Conservation (phyloP, 192 early-diverging fungal genomes). For the Backusella tuberculispora region DNA sequence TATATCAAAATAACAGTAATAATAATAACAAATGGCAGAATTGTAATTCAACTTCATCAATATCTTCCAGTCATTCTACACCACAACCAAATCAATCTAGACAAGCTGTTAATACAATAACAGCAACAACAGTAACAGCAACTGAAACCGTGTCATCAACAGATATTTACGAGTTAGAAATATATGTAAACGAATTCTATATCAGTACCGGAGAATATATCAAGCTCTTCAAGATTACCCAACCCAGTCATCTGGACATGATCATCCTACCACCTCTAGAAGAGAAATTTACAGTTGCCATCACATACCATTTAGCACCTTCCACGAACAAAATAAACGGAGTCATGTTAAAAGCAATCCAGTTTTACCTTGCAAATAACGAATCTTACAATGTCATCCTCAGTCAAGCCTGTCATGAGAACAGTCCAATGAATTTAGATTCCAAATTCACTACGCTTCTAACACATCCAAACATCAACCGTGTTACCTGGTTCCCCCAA, state of each 20-base stretch:
- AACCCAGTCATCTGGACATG: not conserved
- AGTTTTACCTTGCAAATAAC: slow-evolving; percentile 1
- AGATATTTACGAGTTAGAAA: not conserved
- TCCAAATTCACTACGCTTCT: slow-evolving; percentile 2
- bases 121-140: too few relatives aligned
- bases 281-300: slow-evolving; percentile 10
- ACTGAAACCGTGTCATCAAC: too few relatives aligned
- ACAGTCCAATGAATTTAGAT: not conserved
- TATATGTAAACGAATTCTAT: not conserved
- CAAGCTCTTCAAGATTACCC: slow-evolving; percentile 4
- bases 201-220: not conserved
- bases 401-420: not conserved
- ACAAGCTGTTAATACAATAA: not conserved
- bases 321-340: not conserved
- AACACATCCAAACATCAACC: slow-evolving; percentile 11
- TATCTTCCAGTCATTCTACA: not conserved
- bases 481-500: slow-evolving; percentile 20
- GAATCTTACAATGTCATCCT: slow-evolving; percentile 17
- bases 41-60: not conserved
- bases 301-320: slow-evolving; percentile 4
- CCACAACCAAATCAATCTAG: not conserved
- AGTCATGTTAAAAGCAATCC: slow-evolving; percentile 14
- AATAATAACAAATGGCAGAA: not conserved
- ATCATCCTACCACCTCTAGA: not conserved
- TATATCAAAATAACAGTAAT: not conserved